Percentiles rank a stretch among this genome's conserved stretches.
Conservation (phyloP, 1,284 basidiomycete species). For the Ustilago curta region DNA sequence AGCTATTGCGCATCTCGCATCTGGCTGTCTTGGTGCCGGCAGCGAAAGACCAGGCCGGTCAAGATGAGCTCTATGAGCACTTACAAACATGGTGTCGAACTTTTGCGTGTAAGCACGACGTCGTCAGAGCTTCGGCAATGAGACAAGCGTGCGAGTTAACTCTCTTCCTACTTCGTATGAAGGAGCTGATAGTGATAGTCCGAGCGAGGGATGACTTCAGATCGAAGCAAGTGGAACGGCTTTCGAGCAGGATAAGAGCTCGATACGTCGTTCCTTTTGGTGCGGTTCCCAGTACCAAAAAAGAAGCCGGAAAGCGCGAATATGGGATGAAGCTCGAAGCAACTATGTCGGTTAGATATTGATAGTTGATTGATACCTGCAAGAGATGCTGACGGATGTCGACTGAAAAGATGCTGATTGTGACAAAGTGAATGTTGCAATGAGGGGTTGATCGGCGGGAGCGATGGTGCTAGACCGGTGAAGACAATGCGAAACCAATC, state of each 20-base stretch:
- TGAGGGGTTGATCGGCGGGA: neutral
- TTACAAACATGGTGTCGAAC: constrained; percentile 36
- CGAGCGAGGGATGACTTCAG: neutral
- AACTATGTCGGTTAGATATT: neutral
- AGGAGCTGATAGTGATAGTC: neutral
- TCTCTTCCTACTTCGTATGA: neutral
- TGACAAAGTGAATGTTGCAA: too few species aligned
- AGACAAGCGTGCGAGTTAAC: constrained; percentile 4
- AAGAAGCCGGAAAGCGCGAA: constrained; percentile 9
- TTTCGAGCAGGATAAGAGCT: neutral
- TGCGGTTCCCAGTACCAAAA: neutral
- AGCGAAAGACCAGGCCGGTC: neutral
- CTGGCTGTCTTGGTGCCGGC: too few species aligned
- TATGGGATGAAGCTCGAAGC: neutral
- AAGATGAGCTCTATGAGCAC: constrained; percentile 5
- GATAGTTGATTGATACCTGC: neutral
- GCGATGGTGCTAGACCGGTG: neutral
- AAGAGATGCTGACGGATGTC: neutral
- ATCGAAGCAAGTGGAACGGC: neutral
- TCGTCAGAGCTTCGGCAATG: constrained; percentile 3
- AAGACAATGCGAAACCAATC: neutral
- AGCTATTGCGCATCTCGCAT: neutral
- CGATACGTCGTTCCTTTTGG: neutral
- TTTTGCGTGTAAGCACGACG: constrained; percentile 6
- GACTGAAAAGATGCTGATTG: neutral